Percentiles rank a stretch among this genome's conserved stretches.
These are phyloP conservation scores for Ogataea trehalophila DNA, from an alignment of 805 yeast genomes.

Conservation along the genomic window DNA sequence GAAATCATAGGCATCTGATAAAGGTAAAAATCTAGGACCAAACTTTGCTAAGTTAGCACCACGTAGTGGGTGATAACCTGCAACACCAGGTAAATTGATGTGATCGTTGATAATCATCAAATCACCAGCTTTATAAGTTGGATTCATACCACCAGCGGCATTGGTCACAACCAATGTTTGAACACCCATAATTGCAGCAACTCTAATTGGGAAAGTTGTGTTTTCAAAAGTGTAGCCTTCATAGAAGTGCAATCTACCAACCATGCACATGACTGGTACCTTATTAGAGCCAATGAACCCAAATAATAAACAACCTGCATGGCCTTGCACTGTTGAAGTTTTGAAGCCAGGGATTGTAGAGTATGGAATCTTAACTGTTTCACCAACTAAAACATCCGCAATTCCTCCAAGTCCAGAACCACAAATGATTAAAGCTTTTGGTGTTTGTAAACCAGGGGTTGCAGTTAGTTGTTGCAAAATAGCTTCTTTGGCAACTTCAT, in stretches of 20 bases:
- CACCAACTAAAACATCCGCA: slow-evolving; percentile 44
- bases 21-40: slow-evolving; percentile 85
- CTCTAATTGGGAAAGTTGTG: slow-evolving; percentile 82
- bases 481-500: slow-evolving; percentile 7
- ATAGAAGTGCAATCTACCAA: slow-evolving; percentile 87
- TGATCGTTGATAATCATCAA: slow-evolving; percentile 89
- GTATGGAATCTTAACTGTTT: slow-evolving; percentile 54
- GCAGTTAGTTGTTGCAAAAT: slow-evolving; percentile 2
- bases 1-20: slow-evolving; percentile 85
- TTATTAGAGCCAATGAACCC: slow-evolving; percentile 66
- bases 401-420: slow-evolving; percentile 95
- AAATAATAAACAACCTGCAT: slow-evolving; percentile 74
- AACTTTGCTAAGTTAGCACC: slow-evolving; percentile 78
- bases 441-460: slow-evolving; percentile 26
- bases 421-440: slow-evolving; percentile 76
- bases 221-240: slow-evolving; percentile 85
- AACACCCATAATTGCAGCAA: slow-evolving; percentile 60
- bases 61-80: slow-evolving; percentile 81
- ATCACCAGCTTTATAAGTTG: slow-evolving; percentile 71
- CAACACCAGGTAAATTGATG: slow-evolving; percentile 83
- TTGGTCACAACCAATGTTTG: slow-evolving; percentile 75
- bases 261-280: slow-evolving; percentile 87
- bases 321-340: slow-evolving; percentile 84
- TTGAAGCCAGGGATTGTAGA: slow-evolving; percentile 74
- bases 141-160: slow-evolving; percentile 90